Evolutionary conservation across 2,329 filamentous ascomycete species (phyloP), one percentile per base, ranked within the genome.

Genomic region (Hymenoscyphus fructigenus): DNA sequence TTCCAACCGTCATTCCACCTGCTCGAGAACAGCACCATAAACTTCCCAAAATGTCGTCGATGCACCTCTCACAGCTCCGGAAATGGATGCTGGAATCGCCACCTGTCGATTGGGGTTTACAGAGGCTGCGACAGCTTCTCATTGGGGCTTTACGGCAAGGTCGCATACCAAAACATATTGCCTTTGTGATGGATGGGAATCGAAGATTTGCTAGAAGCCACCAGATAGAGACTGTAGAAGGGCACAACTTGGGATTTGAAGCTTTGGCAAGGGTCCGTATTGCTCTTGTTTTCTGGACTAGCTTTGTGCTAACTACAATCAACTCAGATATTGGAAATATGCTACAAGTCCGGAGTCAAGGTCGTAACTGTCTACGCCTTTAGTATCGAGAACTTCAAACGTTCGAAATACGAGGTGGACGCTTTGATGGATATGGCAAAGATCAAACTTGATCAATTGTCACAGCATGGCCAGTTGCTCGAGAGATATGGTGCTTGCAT

Each of bases 101-200:
- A 15, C 95, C 95, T 0, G 89, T 92, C 71, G 93, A 97, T 86
- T 97, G 92, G 89, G 87, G 85, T n/a, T 83, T 96, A 66, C 87
- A 86, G 66, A 87, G 89, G 72, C 79, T 96, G 23, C 88, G 92
- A 68, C 91, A 96, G 76, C 81, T 97, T 60, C 84, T 98, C 68
- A 95, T 99, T 71, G 92, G 92, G 62, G 91, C 93, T 59, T 80
- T 98, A 62, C 89, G 89, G 75, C 94, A 97, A 78, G 95, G 95
- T 0, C 92, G 93, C 1, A 90, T 99, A 63, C 95, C 95, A 10
- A 89, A 92, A 74, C 95, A 99, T 86, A 87, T 99, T 66, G 95
- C 95, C n/a, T 99, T 99, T 75, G 94, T 97, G 72, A 99, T 99
- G 95, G 95, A 99, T 77, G 95, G 95, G 63, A 99, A 99, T 79